Conservation (phyloP, 2,329 filamentous ascomycete species). For the Furcasterigmium furcatum region DNA sequence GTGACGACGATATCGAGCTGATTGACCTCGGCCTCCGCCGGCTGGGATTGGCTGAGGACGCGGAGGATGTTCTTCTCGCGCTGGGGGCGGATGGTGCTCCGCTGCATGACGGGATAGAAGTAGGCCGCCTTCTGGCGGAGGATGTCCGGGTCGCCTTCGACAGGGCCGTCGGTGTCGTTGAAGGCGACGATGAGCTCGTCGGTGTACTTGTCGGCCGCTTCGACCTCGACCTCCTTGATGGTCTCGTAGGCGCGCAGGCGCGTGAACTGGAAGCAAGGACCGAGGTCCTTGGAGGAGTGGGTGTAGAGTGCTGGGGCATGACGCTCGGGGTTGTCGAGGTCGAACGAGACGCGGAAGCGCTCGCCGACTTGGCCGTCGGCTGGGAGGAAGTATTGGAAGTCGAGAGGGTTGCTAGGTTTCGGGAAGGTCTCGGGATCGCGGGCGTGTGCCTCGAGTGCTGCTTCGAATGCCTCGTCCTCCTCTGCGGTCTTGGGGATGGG, state of each 20-base stretch:
- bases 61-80: slow-evolving; percentile 61
- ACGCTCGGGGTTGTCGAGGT: slow-evolving; percentile 51
- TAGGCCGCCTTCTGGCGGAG: slow-evolving; percentile 53
- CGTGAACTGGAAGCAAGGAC: slow-evolving; percentile 57
- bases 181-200: slow-evolving; percentile 61
- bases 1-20: slow-evolving; percentile 53
- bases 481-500: slow-evolving; percentile 54
- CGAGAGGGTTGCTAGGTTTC: slow-evolving; percentile 54
- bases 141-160: slow-evolving; percentile 30
- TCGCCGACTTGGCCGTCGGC: slow-evolving; percentile 42
- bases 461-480: slow-evolving; percentile 49
- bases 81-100: slow-evolving; percentile 58
- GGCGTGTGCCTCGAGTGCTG: slow-evolving; percentile 50
- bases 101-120: slow-evolving; percentile 68
- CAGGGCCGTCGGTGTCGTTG: slow-evolving; percentile 43
- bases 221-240: slow-evolving; percentile 51
- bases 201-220: slow-evolving; percentile 58
- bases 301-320: slow-evolving; percentile 55
- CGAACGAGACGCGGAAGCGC: slow-evolving; percentile 59
- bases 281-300: slow-evolving; percentile 37
- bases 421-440: slow-evolving; percentile 53
- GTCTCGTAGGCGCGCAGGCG: slow-evolving; percentile 65
- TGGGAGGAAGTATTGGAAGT: slow-evolving; percentile 66
- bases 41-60: slow-evolving; percentile 39
- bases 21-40: slow-evolving; percentile 50